Percentiles rank a stretch among this genome's conserved stretches.
Conservation (phyloP, 768 basidiomycete species). For the Lyophyllum atratum region DNA sequence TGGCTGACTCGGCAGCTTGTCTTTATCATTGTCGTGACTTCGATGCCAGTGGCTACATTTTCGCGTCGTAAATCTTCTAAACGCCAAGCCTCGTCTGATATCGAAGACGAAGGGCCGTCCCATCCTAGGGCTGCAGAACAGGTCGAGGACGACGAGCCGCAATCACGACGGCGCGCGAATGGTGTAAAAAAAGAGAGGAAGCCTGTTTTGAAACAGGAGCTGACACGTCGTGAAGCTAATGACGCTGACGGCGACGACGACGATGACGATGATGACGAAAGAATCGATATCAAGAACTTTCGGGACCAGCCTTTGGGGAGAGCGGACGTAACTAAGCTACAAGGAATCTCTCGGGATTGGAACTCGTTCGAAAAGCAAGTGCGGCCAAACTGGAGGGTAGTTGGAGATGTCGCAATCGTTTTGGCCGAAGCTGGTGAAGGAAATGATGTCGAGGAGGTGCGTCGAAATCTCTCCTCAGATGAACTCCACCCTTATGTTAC, state of each 20-base stretch:
- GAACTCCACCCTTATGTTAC: conserved; percentile 1
- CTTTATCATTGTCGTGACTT: conserved; percentile 3
- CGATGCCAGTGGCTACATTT: conserved; percentile 40
- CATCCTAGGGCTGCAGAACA: conserved; percentile 29
- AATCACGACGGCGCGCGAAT: conserved; percentile 24
- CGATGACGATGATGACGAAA: conserved; percentile 49
- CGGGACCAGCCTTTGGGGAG: conserved; percentile 65
- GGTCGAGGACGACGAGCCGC: conserved; percentile 48
- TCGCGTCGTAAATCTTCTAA: conserved; percentile 42
- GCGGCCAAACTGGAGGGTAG: conserved; percentile 44
- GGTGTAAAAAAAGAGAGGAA: conserved; percentile 36
- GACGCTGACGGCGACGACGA: conserved; percentile 26
- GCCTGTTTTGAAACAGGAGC: conserved; percentile 23
- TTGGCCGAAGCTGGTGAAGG: conserved; percentile 65
- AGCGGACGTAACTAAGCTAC: conserved; percentile 51
- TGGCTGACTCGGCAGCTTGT: conserved; percentile 21
- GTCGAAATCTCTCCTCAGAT: conserved; percentile 10
- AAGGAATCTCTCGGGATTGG: conserved; percentile 68
- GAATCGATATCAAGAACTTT: conserved; percentile 64
- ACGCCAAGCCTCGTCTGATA: conserved; percentile 57
- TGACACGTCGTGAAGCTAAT: conserved; percentile 19
- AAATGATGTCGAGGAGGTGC: conserved; percentile 53
- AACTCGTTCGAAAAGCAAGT: conserved; percentile 49
- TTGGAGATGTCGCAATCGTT: conserved; percentile 54
- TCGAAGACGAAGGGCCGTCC: conserved; percentile 52